Percentiles rank a stretch among this genome's conserved stretches.
These are phyloP conservation scores for Apiotrichum gracile DNA, from an alignment of 1,284 basidiomycete genomes.

Conservation along the genomic window DNA sequence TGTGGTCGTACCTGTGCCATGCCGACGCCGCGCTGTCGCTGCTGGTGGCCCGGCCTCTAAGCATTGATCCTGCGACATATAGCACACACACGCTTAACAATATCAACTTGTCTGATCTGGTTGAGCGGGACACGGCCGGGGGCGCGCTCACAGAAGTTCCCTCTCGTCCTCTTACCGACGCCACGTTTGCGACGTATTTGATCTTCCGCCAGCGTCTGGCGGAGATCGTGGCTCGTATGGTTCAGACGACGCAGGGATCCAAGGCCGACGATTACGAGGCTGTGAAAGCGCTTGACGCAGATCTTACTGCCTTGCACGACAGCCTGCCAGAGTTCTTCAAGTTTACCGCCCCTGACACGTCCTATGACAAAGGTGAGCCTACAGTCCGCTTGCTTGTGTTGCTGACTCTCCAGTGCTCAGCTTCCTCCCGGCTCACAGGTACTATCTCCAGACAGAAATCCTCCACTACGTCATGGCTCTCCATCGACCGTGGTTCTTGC, in stretches of 20 bases:
- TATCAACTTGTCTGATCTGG: slow-evolving; percentile 59
- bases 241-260: slow-evolving; percentile 65
- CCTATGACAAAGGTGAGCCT: slow-evolving; percentile 29
- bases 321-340: slow-evolving; percentile 58
- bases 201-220: slow-evolving; percentile 81
- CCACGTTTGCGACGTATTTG: slow-evolving; percentile 78
- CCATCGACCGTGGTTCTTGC: slow-evolving; percentile 45
- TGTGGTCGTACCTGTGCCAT: slow-evolving; percentile 91
- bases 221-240: slow-evolving; percentile 65
- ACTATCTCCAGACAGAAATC: slow-evolving; percentile 46
- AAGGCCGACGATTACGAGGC: slow-evolving; percentile 58
- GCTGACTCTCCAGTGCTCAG: slow-evolving; percentile 21
- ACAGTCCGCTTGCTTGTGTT: neutral
- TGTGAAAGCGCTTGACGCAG: slow-evolving; percentile 72
- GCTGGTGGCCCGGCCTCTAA: slow-evolving; percentile 81
- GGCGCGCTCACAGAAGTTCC: neutral
- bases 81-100: slow-evolving; percentile 60
- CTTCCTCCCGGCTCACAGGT: slow-evolving; percentile 41
- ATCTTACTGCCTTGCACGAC: slow-evolving; percentile 68
- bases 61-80: slow-evolving; percentile 32
- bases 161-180: slow-evolving; percentile 47
- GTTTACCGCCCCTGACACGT: slow-evolving; percentile 30
- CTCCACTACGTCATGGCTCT: slow-evolving; percentile 42
- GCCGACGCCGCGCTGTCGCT: slow-evolving; percentile 80
- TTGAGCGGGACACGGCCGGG: slow-evolving; percentile 20